Percentiles rank a stretch among this genome's conserved stretches.
phyloP scores from a whole-genome alignment of 805 yeast species.

The Starmerella vitae region DNA sequence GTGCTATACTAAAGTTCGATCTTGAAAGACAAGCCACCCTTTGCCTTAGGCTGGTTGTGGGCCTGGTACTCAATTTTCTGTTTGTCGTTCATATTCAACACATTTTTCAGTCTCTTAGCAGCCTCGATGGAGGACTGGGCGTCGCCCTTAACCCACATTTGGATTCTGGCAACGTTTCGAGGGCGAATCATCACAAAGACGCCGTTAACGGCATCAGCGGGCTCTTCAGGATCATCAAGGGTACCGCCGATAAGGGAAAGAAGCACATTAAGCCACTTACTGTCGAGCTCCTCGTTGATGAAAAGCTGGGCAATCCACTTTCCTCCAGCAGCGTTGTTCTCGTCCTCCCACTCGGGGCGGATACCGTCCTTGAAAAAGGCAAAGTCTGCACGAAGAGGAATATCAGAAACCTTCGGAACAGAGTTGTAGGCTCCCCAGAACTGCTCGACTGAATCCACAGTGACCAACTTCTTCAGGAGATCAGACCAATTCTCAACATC shows the following conservation, averaged over 20 bases:
- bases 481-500: conserved; percentile 77
- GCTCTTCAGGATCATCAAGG: conserved; percentile 56
- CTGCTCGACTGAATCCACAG: conserved; percentile 90
- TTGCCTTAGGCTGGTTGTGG: conserved; percentile 33
- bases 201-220: conserved; percentile 81
- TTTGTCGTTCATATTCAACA: conserved; percentile 53
- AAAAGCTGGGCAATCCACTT: conserved; percentile 75
- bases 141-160: conserved; percentile 78
- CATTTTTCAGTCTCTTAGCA: conserved; percentile 79
- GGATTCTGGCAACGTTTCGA: conserved; percentile 58
- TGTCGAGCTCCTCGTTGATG: conserved; percentile 47
- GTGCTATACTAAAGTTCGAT: conserved; percentile 14
- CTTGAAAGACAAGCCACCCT: conserved; percentile 14
- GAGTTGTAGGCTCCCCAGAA: conserved; percentile 97
- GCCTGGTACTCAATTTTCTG: conserved; percentile 68
- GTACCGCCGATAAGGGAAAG: conserved; percentile 92
- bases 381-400: conserved; percentile 87
- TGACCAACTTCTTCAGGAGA: conserved; percentile 79
- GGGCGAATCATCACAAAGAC: conserved; percentile 81
- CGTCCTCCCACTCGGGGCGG: conserved; percentile 98
- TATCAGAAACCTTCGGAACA: conserved; percentile 78
- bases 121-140: conserved; percentile 46
- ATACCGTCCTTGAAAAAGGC: conserved; percentile 88
- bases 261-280: conserved; percentile 62
- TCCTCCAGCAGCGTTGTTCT: conserved; percentile 77